Percentiles rank a stretch among this genome's conserved stretches.
phyloP scores from a whole-genome alignment of 805 yeast species.

The Diddensiella caesifluorescens region DNA sequence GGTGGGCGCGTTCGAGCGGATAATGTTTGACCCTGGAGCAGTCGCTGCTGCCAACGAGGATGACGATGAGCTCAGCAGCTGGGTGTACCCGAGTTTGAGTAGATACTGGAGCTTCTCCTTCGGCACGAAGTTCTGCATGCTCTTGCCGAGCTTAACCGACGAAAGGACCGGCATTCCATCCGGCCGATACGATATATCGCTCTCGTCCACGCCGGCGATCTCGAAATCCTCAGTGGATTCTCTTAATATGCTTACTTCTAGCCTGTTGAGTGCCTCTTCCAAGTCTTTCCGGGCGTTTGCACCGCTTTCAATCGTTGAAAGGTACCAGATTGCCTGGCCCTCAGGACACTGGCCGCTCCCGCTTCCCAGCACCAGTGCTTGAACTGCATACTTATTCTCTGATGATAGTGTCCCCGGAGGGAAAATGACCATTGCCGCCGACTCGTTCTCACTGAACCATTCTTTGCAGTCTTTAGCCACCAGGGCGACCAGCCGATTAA shows the following conservation, averaged over 20 bases:
- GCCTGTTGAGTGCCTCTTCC: constrained; percentile 70
- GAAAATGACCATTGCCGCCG: constrained; percentile 83
- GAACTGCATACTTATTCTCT: constrained; percentile 68
- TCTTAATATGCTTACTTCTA: constrained; percentile 75
- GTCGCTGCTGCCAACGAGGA: constrained; percentile 13
- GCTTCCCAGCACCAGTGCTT: constrained; percentile 80
- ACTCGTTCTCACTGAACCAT: constrained; percentile 86
- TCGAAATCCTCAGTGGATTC: constrained; percentile 63
- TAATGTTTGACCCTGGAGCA: constrained; percentile 4
- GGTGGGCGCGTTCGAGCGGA: constrained; percentile 11
- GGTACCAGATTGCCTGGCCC: constrained; percentile 89
- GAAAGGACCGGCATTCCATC: constrained; percentile 67
- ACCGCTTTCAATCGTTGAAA: constrained; percentile 69
- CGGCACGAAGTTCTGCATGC: constrained; percentile 79
- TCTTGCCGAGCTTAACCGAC: constrained; percentile 80
- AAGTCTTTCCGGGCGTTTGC: constrained; percentile 69
- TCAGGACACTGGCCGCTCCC: constrained; percentile 81
- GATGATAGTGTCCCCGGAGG: constrained; percentile 75
- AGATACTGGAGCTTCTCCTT: constrained; percentile 60
- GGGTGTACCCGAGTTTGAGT: constrained; percentile 57
- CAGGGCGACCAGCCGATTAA: constrained; percentile 72
- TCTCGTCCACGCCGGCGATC: constrained; percentile 49
- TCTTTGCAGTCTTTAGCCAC: constrained; percentile 84
- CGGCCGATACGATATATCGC: constrained; percentile 47
- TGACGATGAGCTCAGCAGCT: constrained; percentile 31